Base-by-base conservation (phyloP, 257 asterid species). In the Petunia axillaris region DNA sequence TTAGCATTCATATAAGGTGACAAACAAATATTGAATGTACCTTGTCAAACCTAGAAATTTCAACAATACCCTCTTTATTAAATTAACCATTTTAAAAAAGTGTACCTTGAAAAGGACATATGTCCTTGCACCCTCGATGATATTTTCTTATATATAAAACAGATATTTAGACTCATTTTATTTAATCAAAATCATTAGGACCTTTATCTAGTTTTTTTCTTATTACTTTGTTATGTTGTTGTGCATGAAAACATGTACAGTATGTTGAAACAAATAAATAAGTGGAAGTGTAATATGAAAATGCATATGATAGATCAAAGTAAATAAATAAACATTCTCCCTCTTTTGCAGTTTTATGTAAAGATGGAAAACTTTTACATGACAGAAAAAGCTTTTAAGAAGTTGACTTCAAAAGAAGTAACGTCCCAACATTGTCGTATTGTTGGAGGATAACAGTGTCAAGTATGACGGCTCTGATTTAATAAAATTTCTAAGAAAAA, bases 51-150 rank as follows among this genome's bases (percentile, higher is more conserved):
- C 70, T 13, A 60, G 38, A 71, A 9, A 35, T 48, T 25, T 43
- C 8, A 71, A 59, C 55, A 52, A 52, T 52, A 9, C 14, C 14
- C 14, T 14, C 48, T 9, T 48, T 71, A 10, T 36, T 68, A 8
- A 68, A 46, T 46, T 46, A 35, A 70, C 48, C 11, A 46, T 16
- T 70, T 46, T 9, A 70, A 55, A 44, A 8, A 70, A 0, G 10
- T 70, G 43, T 70, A 25, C 60, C 59, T 70, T 57, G 90, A 91
- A 78, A 87, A 80, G 75, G 85, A 87, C 82, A 2, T 75, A 5
- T 77, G 13, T 15, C 77, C 60, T 48, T 2, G 77, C 60, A 71
- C 25, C 4, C 44, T 10, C 25, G 35, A 25, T 48, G 16, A 8
- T 48, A 71, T 46, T 70, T 16, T 4, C 55, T 1, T 43, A 70